Evolutionary conservation across 2,329 filamentous ascomycete genomes (phyloP).

Genomic region (Clathrospora elynae): DNA sequence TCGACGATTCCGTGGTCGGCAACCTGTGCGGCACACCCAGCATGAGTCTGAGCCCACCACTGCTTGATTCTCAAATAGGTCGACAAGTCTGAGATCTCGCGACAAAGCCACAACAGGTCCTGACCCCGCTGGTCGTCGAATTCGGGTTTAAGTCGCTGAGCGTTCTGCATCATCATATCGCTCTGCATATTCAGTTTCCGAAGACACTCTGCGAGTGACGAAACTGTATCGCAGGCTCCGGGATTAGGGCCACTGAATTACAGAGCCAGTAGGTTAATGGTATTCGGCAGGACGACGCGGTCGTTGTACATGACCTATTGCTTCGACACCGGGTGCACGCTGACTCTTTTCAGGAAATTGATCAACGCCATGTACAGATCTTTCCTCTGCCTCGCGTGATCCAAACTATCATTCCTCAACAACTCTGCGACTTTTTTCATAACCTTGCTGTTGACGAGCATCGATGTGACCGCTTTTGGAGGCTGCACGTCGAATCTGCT

Average conservation of each 20-base stretch:
- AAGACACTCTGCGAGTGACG: conserved; percentile 29
- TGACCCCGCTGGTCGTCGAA: conserved; percentile 29
- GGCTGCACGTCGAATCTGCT: conserved; percentile 34
- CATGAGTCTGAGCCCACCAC: neutral
- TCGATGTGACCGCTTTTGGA: conserved; percentile 32
- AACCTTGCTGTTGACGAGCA: conserved; percentile 44
- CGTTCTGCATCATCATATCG: conserved; percentile 22
- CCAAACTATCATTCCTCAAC: conserved; percentile 49
- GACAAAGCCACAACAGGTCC: conserved; percentile 40
- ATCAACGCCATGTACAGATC: conserved; percentile 48
- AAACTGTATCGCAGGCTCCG: conserved; percentile 19
- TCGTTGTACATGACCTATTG: conserved; percentile 39
- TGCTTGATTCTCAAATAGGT: conserved; percentile 15
- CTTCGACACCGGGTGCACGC: conserved; percentile 34
- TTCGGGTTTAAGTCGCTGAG: conserved; percentile 11
- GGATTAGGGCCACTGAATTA: conserved; percentile 23
- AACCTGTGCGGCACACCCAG: neutral
- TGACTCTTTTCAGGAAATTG: conserved; percentile 47
- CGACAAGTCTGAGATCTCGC: conserved; percentile 36
- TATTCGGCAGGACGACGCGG: conserved; percentile 39
- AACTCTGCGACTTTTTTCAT: conserved; percentile 46
- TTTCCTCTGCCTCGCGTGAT: conserved; percentile 39
- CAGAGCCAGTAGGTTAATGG: conserved; percentile 44
- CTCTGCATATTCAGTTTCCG: conserved; percentile 26
- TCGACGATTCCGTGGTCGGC: conserved; percentile 30